Evolutionary conservation across 106 monocot genomes (phyloP), one percentile per base, ranked within the genome.

Genomic region (Alisma plantagoaquatica): DNA sequence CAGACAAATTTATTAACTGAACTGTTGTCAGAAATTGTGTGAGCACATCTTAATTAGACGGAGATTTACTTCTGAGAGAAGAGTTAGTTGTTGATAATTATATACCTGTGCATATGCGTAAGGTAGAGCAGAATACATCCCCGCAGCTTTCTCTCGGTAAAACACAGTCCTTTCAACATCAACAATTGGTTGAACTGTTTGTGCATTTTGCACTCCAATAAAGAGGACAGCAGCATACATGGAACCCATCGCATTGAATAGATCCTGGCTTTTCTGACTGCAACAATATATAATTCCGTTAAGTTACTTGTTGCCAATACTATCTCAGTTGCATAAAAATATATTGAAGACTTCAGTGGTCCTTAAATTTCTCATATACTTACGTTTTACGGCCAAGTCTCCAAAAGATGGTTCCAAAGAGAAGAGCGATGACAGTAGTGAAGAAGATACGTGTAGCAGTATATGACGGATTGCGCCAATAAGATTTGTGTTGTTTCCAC

Each of bases 101-200:
- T 10, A 16, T 51, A 85, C 86, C 73, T 87, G 81, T 27, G 70
- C 81, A 25, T 66, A 59, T 32, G 86, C 77, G 51, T 87, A 87
- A 9, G 86, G 80, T 29, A 86, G 27, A 43, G 86, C 73, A 14
- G 86, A 86, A 46, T 86, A 86, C 86, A 86, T 77, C 38, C 91
- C 85, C 1, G 91, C 91, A 11, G 85, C 91, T 21, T 56, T 75
- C 56, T 91, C 86, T 54, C 81, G 67, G 42, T 87, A 87, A 41
- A 81, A 81, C 0, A 87, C 86, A 0, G 84, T 67, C 30, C 82
- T 53, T 57, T 88, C 87, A n/a, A 70, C 44, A 55, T 72, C 68
- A 0, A 88, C 78, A 30, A 85, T 69, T 3, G 84, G 85, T 23
- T 78, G 87, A 12, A 87, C 78, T 1, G 68, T 61, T 28, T 51